Percentiles rank a stretch among this genome's conserved stretches.
phyloP scores from a whole-genome alignment of 2,329 filamentous ascomycete species.

The Cladorrhinum sp. region DNA sequence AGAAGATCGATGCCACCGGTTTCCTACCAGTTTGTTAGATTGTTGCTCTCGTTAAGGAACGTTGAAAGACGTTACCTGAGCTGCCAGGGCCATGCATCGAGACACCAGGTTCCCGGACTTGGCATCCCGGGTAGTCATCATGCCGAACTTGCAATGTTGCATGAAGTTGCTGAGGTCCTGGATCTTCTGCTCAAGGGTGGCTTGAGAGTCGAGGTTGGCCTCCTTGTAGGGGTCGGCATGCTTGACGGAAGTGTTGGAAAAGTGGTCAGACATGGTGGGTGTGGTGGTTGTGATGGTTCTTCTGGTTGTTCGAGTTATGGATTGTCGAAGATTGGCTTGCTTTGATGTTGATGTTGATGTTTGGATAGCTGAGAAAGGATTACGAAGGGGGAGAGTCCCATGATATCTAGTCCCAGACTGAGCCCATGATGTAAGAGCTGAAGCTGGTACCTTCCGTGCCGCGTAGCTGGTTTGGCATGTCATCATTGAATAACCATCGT shows the following conservation, averaged over 20 bases:
- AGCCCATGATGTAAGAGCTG: slow-evolving; percentile 6
- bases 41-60: neutral
- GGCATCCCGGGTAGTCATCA: slow-evolving; percentile 77
- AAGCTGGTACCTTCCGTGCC: neutral
- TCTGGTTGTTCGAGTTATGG: neutral
- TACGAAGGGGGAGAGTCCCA: neutral
- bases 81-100: slow-evolving; percentile 83
- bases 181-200: slow-evolving; percentile 69
- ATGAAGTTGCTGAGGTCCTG: slow-evolving; percentile 70
- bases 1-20: slow-evolving; percentile 74
- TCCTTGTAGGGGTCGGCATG: slow-evolving; percentile 73
- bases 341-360: neutral
- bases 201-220: slow-evolving; percentile 64
- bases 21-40: slow-evolving; percentile 53
- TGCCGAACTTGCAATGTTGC: slow-evolving; percentile 73
- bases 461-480: slow-evolving; percentile 1
- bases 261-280: slow-evolving; percentile 29
- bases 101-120: slow-evolving; percentile 66
- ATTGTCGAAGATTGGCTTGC: neutral
- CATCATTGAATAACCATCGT: neutral
- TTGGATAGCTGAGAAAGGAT: neutral
- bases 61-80: slow-evolving; percentile 53
- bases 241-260: slow-evolving; percentile 61
- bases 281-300: neutral
- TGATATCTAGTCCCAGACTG: neutral